Base-by-base conservation (phyloP, 148 eudicot species). In the Cornus suecica region DNA sequence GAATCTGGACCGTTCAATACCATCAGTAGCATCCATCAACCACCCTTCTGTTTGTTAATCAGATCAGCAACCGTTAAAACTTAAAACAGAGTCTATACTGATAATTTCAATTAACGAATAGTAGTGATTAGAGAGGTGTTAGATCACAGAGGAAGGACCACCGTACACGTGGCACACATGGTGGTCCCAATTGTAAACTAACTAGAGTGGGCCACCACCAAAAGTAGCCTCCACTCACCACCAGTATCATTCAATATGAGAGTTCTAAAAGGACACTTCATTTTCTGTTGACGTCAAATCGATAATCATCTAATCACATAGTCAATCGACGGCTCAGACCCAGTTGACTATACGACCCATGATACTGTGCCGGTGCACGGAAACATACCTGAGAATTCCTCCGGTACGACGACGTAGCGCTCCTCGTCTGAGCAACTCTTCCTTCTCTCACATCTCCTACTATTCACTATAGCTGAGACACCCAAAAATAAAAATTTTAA, bases 371-470 rank as follows among this genome's bases (percentile, higher is more conserved):
- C 48, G 74, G 31, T n/a, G 3, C 68, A 73, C 30, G 37, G 15
- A 68, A 60, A 74, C 18, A 22, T 73, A 90, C 93, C 93, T 62
- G 91, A 79, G 41, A 86, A 79, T 42, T 88, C 93, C 66, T 84
- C 87, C 24, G 93, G 91, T 31, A 86, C 87, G 75, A 87, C 86
- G 65, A 75, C 86, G 82, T 83, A 81, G 28, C 73, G 52, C 58
- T 83, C 86, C 31, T 84, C 78, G 51, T 87, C 93, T 0, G 91
- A 83, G 81, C 87, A 88, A 72, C 93, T 90, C 80, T 80, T 90
- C 76, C 91, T 82, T 58, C 89, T 84, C 65, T 82, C 86, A 23
- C 71, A 56, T 73, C 41, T 77, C 64, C 41, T 51, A 32, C 41
- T 51, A 32, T 75, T 87, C 66, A 45, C 65, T 82, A 69, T 52